Evolutionary conservation across 2,329 filamentous ascomycete species (phyloP), one percentile per base, ranked within the genome.

Genomic region (Trichoderma aggressivum): DNA sequence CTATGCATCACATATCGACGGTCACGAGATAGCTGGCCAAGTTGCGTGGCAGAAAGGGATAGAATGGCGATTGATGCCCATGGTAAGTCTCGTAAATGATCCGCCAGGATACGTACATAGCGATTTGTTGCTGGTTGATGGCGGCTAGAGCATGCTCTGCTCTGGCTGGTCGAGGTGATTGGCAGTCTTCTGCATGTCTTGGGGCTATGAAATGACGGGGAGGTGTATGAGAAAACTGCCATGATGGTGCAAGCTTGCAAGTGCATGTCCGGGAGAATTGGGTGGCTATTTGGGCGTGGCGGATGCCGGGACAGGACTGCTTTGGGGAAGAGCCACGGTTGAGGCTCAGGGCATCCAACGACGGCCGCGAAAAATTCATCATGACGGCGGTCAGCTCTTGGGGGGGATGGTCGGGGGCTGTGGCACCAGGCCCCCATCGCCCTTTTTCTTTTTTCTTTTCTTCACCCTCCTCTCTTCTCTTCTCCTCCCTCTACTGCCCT

Each of bases 21-120:
- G 58, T 21, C 59, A 62, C 24, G 47, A 43, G 28, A 12, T 30
- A 60, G 53, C 36, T 47, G 64, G 58, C 70, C 26, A 69, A 56
- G 47, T 24, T 69, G 70, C 64, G 34, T 63, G 28, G 56, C 63
- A 62, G 56, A 43, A 56, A 16, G 34, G 34, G 34, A 39, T 62
- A 71, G 24, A 61, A 62, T n/a, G 56, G 58, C 39, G 43, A 26
- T 59, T 53, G 67, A 32, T 47, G 61, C 59, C 47, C 34, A n/a
- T 16, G 58, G 69, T 70, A 64, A 65, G 66, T 72, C 73, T 78
- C 78, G 78, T 80, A 81, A 81, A 80, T 77, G 59, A 79, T 81
- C 79, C 79, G 74, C 71, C 74, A 74, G 79, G 79, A 80, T 80
- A 73, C 76, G 75, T 81, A 81, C 80, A 74, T 81, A 81, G 79